Conservation (phyloP, 805 yeast species). For the Sugiyamaella floridensis region DNA sequence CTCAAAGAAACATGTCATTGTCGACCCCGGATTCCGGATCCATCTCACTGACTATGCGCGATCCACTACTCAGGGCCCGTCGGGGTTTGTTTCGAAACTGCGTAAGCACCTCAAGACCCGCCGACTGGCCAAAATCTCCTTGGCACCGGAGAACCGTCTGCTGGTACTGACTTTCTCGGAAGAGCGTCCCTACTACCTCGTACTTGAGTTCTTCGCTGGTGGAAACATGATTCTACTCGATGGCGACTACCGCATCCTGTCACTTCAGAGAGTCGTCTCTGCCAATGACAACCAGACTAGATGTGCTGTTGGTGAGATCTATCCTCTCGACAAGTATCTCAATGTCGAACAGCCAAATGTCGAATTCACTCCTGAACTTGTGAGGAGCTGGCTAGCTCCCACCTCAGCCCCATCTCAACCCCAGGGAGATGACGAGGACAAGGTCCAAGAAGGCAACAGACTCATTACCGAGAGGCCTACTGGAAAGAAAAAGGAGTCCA, state of each 20-base stretch:
- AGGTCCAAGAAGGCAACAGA: not conserved
- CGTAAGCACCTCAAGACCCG: conserved; percentile 81
- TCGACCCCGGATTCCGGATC: conserved; percentile 81
- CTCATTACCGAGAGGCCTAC: conserved; percentile 3
- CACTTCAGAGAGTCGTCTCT: conserved; percentile 71
- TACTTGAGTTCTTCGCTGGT: conserved; percentile 89
- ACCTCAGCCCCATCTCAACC: not conserved
- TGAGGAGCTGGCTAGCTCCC: conserved; percentile 11
- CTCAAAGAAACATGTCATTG: conserved; percentile 63
- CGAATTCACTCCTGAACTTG: not conserved
- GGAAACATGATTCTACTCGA: conserved; percentile 83
- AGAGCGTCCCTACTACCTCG: conserved; percentile 62
- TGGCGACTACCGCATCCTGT: conserved; percentile 54
- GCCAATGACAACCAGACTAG: conserved; percentile 49
- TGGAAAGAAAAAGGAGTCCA: conserved; percentile 10
- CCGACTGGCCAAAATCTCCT: conserved; percentile 64
- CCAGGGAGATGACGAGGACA: conserved; percentile 3
- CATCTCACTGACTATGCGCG: conserved; percentile 77
- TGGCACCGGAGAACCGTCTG: conserved; percentile 76
- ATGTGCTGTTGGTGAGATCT: conserved; percentile 68
- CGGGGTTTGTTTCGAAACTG: conserved; percentile 76
- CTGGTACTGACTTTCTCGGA: conserved; percentile 79
- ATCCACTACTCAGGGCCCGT: conserved; percentile 73
- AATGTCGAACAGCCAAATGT: not conserved
- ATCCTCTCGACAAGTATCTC: conserved; percentile 31